Evolutionary conservation across 1,284 basidiomycete genomes (phyloP).

Genomic region (Anthracocystis setariae): DNA sequence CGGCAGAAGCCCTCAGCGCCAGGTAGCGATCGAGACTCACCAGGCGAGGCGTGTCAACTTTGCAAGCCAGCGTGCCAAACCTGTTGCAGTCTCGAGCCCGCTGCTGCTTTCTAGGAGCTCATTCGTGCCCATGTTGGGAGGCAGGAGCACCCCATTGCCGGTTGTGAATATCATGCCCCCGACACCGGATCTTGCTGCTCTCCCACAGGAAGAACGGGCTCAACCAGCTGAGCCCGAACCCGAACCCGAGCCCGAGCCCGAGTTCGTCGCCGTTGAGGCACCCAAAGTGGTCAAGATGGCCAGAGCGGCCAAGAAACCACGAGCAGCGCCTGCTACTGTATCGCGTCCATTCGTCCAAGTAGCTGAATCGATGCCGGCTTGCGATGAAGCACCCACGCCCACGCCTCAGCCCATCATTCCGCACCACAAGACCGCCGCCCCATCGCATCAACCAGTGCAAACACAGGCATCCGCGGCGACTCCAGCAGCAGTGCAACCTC

Average conservation of each 20-base stretch:
- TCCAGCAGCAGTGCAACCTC: slow-evolving; percentile 1
- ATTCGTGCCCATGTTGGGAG: slow-evolving; percentile 11
- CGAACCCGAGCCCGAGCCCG: slow-evolving; percentile 1
- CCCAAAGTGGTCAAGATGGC: slow-evolving; percentile 7
- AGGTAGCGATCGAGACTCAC: slow-evolving; percentile 35
- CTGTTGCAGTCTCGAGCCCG: slow-evolving; percentile 49
- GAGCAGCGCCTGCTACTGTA: background rate
- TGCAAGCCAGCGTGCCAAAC: slow-evolving; percentile 41
- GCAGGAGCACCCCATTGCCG: slow-evolving; percentile 29
- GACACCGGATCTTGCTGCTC: slow-evolving; percentile 51
- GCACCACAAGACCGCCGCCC: background rate
- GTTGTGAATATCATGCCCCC: slow-evolving; percentile 63
- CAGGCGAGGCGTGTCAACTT: slow-evolving; percentile 50
- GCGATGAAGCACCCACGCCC: slow-evolving; percentile 21
- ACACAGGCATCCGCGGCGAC: background rate
- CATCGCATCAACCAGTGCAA: background rate
- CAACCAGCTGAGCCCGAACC: slow-evolving; percentile 16
- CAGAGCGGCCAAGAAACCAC: slow-evolving; percentile 1
- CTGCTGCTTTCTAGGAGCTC: slow-evolving; percentile 45
- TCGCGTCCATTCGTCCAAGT: background rate
- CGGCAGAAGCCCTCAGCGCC: slow-evolving; percentile 26
- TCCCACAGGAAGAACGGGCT: slow-evolving; percentile 16
- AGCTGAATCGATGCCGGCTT: slow-evolving; percentile 3
- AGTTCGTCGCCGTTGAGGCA: slow-evolving; percentile 3
- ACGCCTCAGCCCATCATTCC: slow-evolving; percentile 9